Percentiles rank a stretch among this genome's conserved stretches.
Evolutionary conservation across 2,329 filamentous ascomycete genomes (phyloP).

Genomic region (Graphilbum ipis-grandicollis): DNA sequence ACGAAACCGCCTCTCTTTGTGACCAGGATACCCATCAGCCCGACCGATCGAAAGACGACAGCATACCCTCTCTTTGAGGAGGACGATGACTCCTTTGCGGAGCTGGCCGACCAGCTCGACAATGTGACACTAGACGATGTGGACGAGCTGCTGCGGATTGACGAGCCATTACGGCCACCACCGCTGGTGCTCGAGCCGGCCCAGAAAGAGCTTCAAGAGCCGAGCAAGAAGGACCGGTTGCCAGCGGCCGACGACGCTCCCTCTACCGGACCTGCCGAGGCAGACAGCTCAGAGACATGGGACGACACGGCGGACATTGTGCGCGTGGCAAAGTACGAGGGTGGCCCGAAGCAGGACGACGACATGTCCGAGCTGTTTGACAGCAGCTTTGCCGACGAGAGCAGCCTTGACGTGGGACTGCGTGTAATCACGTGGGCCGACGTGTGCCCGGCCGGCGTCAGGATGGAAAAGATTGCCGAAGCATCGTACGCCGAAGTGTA

Average conservation of each 20-base stretch:
- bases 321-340: not conserved
- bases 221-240: too few species aligned
- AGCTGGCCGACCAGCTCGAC: slow-evolving; percentile 11
- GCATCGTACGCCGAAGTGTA: slow-evolving; percentile 52
- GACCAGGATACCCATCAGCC: slow-evolving; percentile 32
- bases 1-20: slow-evolving; percentile 30
- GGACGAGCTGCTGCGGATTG: not conserved
- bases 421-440: slow-evolving; percentile 37
- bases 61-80: too few species aligned
- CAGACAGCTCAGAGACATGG: not conserved
- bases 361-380: slow-evolving; percentile 2
- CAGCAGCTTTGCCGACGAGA: slow-evolving; percentile 5
- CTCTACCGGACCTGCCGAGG: too few species aligned
- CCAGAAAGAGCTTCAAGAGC: too few species aligned
- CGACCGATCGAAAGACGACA: slow-evolving; percentile 19
- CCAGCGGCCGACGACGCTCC: too few species aligned
- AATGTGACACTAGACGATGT: slow-evolving; percentile 6
- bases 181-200: too few species aligned
- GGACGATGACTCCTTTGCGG: slow-evolving; percentile 6
- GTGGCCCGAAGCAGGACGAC: not conserved
- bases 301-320: not conserved
- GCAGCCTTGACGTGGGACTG: slow-evolving; percentile 14
- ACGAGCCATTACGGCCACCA: too few species aligned
- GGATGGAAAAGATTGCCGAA: slow-evolving; percentile 46
- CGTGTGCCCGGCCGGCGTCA: slow-evolving; percentile 33